These are phyloP conservation scores for Chloranthus sessilifolius DNA, from an alignment of 164 flowering plant genomes.

Conservation along the genomic window DNA sequence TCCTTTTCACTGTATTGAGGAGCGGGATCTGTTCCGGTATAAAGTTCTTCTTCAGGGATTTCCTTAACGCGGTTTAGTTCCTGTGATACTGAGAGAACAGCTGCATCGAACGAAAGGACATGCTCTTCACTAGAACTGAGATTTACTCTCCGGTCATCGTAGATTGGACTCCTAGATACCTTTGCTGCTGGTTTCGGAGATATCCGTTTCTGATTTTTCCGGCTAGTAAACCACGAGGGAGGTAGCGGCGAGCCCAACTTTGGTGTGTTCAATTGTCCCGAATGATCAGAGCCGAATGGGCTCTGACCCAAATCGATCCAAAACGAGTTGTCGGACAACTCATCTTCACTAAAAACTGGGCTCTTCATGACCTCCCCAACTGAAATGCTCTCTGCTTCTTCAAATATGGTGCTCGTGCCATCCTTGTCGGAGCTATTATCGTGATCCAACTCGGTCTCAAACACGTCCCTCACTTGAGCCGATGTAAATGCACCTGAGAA, in stretches of 20 bases:
- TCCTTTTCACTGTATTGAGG: constrained; percentile 7
- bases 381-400: constrained; percentile 56
- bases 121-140: constrained; percentile 25
- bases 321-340: constrained; percentile 51
- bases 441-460: constrained; percentile 59
- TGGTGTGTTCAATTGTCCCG: constrained; percentile 32
- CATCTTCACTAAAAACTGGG: constrained; percentile 68
- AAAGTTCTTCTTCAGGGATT: constrained; percentile 41
- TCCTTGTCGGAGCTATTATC: constrained; percentile 68
- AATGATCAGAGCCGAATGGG: constrained; percentile 44
- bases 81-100: constrained; percentile 47
- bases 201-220: constrained; percentile 27
- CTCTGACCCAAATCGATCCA: constrained; percentile 77
- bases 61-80: constrained; percentile 41
- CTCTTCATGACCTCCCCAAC: constrained; percentile 71
- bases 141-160: constrained; percentile 29
- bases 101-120: constrained; percentile 56
- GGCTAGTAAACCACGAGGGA: constrained; percentile 45
- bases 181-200: constrained; percentile 37
- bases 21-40: constrained; percentile 16
- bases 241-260: constrained; percentile 47
- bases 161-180: constrained; percentile 32
- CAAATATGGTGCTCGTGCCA: constrained; percentile 69
- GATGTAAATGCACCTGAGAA: constrained; percentile 69
- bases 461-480: constrained; percentile 63